Percentiles rank a stretch among this genome's conserved stretches.
phyloP scores from a whole-genome alignment of 2,329 filamentous ascomycete species.

The Colletotrichum navitas region DNA sequence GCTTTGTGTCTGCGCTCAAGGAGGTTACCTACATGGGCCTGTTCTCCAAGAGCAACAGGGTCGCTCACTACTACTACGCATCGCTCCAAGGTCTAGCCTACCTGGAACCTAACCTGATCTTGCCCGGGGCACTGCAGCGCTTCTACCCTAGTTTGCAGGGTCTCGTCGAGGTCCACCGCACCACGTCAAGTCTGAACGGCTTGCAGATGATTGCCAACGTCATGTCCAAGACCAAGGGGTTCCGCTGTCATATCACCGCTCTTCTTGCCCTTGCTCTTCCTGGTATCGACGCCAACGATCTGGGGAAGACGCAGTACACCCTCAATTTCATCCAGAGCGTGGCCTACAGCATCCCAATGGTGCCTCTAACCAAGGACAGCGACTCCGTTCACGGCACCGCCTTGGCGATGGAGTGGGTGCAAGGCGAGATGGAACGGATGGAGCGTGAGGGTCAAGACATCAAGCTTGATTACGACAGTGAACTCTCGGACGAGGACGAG shows the following conservation, averaged over 20 bases:
- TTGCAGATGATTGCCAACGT: conserved; percentile 92
- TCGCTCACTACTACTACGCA: conserved; percentile 91
- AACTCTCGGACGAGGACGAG: conserved; percentile 88
- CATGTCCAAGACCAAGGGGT: conserved; percentile 95
- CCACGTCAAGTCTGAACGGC: conserved; percentile 91
- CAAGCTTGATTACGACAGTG: conserved; percentile 84
- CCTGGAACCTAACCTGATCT: conserved; percentile 89
- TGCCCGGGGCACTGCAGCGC: conserved; percentile 92
- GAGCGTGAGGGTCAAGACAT: conserved; percentile 88
- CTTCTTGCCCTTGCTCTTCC: conserved; percentile 92
- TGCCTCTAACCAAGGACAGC: conserved; percentile 79
- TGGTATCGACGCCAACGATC: conserved; percentile 96
- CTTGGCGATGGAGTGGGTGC: conserved; percentile 92
- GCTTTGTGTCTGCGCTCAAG: conserved; percentile 89
- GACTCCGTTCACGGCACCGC: conserved; percentile 78
- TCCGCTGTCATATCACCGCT: conserved; percentile 94
- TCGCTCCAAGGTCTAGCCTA: conserved; percentile 91
- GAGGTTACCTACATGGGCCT: conserved; percentile 99
- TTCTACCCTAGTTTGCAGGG: conserved; percentile 98
- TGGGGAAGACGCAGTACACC: conserved; percentile 96
- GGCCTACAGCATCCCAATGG: conserved; percentile 94
- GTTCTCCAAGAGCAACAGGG: conserved; percentile 93
- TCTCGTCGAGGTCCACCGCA: conserved; percentile 95
- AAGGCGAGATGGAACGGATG: conserved; percentile 90
- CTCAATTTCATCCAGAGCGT: conserved; percentile 96